Base-by-base conservation (phyloP, 164 flowering plant genomes). In the Umbellularia californica region DNA sequence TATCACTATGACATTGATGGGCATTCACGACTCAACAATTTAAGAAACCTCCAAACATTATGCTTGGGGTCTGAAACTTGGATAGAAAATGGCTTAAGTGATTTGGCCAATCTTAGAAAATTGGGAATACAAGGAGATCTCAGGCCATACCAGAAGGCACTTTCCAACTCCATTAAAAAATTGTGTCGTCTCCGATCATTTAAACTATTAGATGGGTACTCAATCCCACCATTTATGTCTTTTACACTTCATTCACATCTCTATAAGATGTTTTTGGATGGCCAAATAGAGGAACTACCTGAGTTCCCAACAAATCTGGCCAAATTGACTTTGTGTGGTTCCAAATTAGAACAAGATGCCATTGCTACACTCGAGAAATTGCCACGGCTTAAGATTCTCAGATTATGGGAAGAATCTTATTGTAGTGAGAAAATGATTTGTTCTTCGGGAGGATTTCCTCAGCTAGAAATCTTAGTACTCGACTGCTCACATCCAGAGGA, bases 371-470 rank as follows among this genome's bases (percentile, higher is more conserved):
- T 70, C 10, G 63, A 70, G 64, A 33, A 24, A 30, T 35, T 70
- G 64, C 13, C 58, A 15, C 23, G 24, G 3, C 73, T 70, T 51
- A 17, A 14, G n/a, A 51, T 55, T 70, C 73, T 70, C 35, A 2
- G 2, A 13, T 50, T 70, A 20, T 30, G 3, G 9, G 4, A 15
- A 3, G 11, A 4, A 0, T 10, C 76, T 0, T 70, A 77, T 50
- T 74, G 75, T 12, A 77, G 69, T 65, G 76, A 72, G 69, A 27
- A 23, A 17, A 70, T 70, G 63, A 5, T 23, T 24, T 70, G 30
- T 17, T 51, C 64, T 52, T 6, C 73, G 4, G 27, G 58, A 25
- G 73, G 73, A n/a, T 70, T 85, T 78, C 83, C 79, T 28, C 72
- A 22, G 47, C 81, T 85, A 1, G 19, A 71, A 68, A 4, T 4